Percentiles rank a stretch among this genome's conserved stretches.
Conservation (phyloP, 192 early-diverging fungal species). For the Allomyces macrogynus region DNA sequence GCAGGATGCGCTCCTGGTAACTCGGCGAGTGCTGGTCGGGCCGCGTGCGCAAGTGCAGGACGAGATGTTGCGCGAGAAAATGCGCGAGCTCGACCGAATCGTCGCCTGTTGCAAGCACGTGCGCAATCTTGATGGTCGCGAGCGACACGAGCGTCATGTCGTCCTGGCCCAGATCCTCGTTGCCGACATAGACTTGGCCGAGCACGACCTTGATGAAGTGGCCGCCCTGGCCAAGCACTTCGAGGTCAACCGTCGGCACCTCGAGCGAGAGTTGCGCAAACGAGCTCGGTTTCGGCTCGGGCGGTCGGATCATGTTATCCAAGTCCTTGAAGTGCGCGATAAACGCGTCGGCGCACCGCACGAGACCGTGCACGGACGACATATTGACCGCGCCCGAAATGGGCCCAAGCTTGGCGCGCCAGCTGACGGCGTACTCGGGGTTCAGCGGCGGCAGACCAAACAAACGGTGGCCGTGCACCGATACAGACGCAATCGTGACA, state of each 20-base stretch:
- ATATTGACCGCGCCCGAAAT: neutral
- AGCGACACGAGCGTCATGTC: too few species aligned
- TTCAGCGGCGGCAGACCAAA: constrained; percentile 7
- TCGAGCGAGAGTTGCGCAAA: neutral
- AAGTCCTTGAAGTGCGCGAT: neutral
- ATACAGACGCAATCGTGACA: neutral
- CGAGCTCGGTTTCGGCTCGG: neutral
- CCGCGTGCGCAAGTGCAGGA: neutral
- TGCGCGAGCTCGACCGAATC: neutral
- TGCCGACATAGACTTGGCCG: neutral
- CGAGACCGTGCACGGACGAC: neutral
- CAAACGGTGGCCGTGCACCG: neutral
- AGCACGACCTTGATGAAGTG: neutral
- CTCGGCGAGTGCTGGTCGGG: neutral
- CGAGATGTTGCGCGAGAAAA: neutral
- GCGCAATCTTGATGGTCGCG: too few species aligned
- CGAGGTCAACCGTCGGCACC: neutral
- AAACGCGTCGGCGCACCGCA: neutral
- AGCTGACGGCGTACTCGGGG: constrained; percentile 12
- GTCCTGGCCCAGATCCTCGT: neutral
- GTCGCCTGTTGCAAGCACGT: neutral
- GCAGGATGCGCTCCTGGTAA: neutral
- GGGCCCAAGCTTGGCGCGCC: constrained; percentile 4
- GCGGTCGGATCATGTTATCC: neutral
- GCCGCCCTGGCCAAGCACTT: neutral